These are phyloP conservation scores for Beauveria medogensis DNA, from an alignment of 2,329 filamentous ascomycete genomes.

Conservation along the genomic window DNA sequence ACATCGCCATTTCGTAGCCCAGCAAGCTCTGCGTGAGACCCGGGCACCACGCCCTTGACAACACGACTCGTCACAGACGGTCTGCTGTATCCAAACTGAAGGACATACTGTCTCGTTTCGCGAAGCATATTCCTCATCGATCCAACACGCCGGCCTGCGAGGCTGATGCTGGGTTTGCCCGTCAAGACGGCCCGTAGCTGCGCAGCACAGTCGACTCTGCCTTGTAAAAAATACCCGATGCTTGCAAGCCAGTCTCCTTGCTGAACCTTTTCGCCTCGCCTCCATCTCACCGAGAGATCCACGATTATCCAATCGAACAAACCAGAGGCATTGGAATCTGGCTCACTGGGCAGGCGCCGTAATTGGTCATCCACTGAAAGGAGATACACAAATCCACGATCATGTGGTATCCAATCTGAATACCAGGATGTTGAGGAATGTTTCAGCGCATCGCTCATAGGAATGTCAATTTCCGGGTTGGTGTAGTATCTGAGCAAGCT, in stretches of 20 bases:
- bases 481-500: conserved; percentile 12
- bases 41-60: conserved; percentile 2
- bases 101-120: conserved; percentile 3
- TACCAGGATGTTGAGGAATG: conserved; percentile 14
- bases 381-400: conserved; percentile 7
- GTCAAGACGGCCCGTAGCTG: background rate
- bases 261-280: conserved; percentile 4
- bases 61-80: background rate
- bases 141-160: conserved; percentile 7
- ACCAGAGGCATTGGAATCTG: background rate
- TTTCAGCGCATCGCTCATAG: conserved; percentile 8
- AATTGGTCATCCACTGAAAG: conserved; percentile 8
- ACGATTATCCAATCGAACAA: conserved; percentile 2
- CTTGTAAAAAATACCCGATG: background rate
- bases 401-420: conserved; percentile 9
- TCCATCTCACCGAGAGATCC: background rate
- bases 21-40: conserved; percentile 1
- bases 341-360: background rate
- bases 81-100: conserved; percentile 4
- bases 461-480: conserved; percentile 9
- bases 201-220: background rate
- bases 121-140: conserved; percentile 7
- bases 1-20: conserved; percentile 8
- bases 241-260: conserved; percentile 4
- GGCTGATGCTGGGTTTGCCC: background rate